Base-by-base conservation (phyloP, 2,329 filamentous ascomycete species). In the Aureobasidium sp. region DNA sequence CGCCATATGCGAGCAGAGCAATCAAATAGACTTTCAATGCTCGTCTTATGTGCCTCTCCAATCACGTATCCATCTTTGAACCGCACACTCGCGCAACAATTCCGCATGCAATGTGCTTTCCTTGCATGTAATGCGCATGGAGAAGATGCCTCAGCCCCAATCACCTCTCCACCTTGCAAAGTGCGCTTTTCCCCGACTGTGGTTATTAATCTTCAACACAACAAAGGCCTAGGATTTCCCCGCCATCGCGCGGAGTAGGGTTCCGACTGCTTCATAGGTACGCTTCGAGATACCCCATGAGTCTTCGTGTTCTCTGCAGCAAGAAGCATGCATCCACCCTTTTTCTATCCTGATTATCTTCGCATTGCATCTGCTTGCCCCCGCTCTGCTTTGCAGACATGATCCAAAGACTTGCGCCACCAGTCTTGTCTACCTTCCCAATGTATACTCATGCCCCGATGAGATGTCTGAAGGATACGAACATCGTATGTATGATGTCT, bases 11-110 rank as follows among this genome's bases (percentile, higher is more conserved):
- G 39, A 15, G 17, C 6, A 25, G 22, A 31, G 27, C 52, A 56
- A 56, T 44, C 37, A 56, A 45, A 56, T 56, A 56, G 20, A 25
- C 52, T 56, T 56, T 56, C 17, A 20, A 42, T 47, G 39, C 52
- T 44, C 31, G 52, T 34, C 52, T 36, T 56, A 34, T 39, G 37
- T 55, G 37, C 39, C 37, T 56, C 25, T 27, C 49, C 22, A 53
- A 53, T 53, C 52, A 56, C 9, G 11, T 14, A 15, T 31, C 15
- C 27, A 34, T 22, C 39, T 44, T 9, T 51, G 6, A 29, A 51
- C 17, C 29, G 36, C 29, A 48, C 29, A 31, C 45, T 42, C 39
- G 12, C 52, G 20, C 25, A 39, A 41, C 11, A 22, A 27, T 20
- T 11, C 27, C 29, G 12, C 17, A 31, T 49, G 29, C 47, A 34